These are phyloP conservation scores for Begonia loranthoides DNA, from an alignment of 306 rosid genomes.

Conservation along the genomic window DNA sequence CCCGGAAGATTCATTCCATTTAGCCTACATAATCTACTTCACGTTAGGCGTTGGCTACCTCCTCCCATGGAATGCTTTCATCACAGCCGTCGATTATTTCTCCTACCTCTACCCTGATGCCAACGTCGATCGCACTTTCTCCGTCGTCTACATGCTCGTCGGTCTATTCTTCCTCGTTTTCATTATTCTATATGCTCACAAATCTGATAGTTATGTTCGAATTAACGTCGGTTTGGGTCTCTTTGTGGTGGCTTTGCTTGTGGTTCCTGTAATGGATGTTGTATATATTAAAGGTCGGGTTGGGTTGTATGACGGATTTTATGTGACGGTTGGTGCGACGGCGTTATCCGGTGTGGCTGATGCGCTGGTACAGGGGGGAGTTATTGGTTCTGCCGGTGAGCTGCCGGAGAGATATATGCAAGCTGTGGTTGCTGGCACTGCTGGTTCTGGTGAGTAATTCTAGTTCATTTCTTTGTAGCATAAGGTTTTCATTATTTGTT, in stretches of 20 bases:
- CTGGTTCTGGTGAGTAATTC: slow-evolving; percentile 43
- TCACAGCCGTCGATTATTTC: slow-evolving; percentile 88
- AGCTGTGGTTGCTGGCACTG: slow-evolving; percentile 82
- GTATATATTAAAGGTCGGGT: slow-evolving; percentile 55
- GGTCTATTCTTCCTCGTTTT: slow-evolving; percentile 37
- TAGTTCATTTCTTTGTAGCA: too few species aligned
- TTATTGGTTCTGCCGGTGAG: slow-evolving; percentile 77
- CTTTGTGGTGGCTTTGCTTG: slow-evolving; percentile 35
- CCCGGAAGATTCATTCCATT: slow-evolving; percentile 45
- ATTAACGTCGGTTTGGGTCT: slow-evolving; percentile 55
- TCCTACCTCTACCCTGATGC: slow-evolving; percentile 60
- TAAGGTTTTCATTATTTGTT: background rate
- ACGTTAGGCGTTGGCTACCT: slow-evolving; percentile 62
- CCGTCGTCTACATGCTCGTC: slow-evolving; percentile 50
- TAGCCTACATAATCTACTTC: slow-evolving; percentile 66
- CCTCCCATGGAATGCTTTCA: slow-evolving; percentile 91
- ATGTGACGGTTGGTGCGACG: slow-evolving; percentile 37
- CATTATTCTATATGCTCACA: slow-evolving; percentile 47
- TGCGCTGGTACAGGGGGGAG: slow-evolving; percentile 63
- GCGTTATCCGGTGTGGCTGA: slow-evolving; percentile 53
- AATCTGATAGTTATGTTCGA: slow-evolving; percentile 37
- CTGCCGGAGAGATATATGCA: slow-evolving; percentile 79
- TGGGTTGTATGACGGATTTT: slow-evolving; percentile 56
- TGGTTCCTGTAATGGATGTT: slow-evolving; percentile 50
- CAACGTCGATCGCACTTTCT: slow-evolving; percentile 79